A percentile compares a stretch with the other conserved stretches of the same genome.
These are phyloP conservation scores for Cryptococcus sp. DNA, from an alignment of 1,284 basidiomycete species.

Conservation along the genomic window DNA sequence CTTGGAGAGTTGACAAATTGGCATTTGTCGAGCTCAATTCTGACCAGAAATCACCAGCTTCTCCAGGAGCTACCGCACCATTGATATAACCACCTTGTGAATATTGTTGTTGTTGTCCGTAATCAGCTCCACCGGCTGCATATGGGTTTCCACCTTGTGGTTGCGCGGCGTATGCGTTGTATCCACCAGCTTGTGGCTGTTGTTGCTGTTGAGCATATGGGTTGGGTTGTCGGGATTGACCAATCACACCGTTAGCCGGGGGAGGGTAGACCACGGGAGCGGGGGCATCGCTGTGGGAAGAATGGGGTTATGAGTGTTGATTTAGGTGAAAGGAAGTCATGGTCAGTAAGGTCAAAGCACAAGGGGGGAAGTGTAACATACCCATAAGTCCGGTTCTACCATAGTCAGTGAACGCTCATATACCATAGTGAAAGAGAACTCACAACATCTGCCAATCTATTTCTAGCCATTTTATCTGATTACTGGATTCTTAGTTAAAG, in stretches of 20 bases:
- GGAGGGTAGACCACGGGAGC: constrained; percentile 21
- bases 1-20: constrained; percentile 38
- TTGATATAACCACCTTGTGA: constrained; percentile 24
- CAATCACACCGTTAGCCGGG: constrained; percentile 31
- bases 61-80: constrained; percentile 12
- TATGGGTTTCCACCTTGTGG: constrained; percentile 6
- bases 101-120: constrained; percentile 41
- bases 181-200: constrained; percentile 8
- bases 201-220: constrained; percentile 34
- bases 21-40: constrained; percentile 33
- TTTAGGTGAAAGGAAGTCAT: too few species aligned
- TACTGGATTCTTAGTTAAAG: neutral
- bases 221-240: constrained; percentile 26
- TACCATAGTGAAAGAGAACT: constrained; percentile 7
- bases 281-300: neutral
- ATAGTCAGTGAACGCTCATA: neutral
- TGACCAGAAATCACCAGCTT: constrained; percentile 41
- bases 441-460: constrained; percentile 32
- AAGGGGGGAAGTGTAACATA: constrained; percentile 13
- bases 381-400: constrained; percentile 30
- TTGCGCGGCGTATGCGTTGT: constrained; percentile 16
- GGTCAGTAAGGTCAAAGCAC: neutral
- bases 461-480: constrained; percentile 29
- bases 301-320: constrained; percentile 2
- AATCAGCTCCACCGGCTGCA: constrained; percentile 3